Evolutionary conservation across 2,329 filamentous ascomycete species (phyloP).

Genomic region (Sporothrix variecibatus): DNA sequence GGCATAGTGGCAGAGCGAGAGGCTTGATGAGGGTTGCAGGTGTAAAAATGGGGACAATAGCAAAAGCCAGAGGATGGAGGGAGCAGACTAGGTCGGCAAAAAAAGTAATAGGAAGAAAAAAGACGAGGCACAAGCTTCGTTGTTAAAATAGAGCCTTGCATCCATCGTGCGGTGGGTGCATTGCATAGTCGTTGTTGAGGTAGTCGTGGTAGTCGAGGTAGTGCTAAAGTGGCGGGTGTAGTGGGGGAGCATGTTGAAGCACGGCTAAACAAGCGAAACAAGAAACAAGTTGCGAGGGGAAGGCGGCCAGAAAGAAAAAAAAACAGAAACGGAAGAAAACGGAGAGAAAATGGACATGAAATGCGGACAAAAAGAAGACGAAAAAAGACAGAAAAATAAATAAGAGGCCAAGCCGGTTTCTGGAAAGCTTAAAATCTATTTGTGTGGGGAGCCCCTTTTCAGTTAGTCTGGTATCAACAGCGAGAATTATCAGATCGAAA

Average conservation of each 20-base stretch:
- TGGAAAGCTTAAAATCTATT: slow-evolving; percentile 6
- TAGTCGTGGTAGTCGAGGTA: neutral
- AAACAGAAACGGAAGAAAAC: too few species aligned
- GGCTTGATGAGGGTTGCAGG: neutral
- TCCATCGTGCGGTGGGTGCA: neutral
- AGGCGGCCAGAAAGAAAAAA: neutral
- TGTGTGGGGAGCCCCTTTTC: neutral
- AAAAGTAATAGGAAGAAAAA: neutral
- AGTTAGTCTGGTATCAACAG: slow-evolving; percentile 1
- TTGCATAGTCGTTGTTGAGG: neutral
- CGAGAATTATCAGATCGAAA: neutral
- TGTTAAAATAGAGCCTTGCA: neutral
- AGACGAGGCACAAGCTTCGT: slow-evolving; percentile 1
- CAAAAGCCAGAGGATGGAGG: too few species aligned
- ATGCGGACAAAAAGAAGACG: neutral
- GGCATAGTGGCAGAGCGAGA: neutral
- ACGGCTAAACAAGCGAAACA: neutral
- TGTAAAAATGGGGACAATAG: too few species aligned
- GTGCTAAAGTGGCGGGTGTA: neutral
- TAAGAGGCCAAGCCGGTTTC: slow-evolving; percentile 10
- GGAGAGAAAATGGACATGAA: too few species aligned
- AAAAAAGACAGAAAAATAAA: neutral
- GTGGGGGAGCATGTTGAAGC: neutral
- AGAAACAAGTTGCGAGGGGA: neutral
- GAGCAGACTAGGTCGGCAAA: neutral